Evolutionary conservation across 2,329 filamentous ascomycete genomes (phyloP).

Genomic region (Didymella glomerata): DNA sequence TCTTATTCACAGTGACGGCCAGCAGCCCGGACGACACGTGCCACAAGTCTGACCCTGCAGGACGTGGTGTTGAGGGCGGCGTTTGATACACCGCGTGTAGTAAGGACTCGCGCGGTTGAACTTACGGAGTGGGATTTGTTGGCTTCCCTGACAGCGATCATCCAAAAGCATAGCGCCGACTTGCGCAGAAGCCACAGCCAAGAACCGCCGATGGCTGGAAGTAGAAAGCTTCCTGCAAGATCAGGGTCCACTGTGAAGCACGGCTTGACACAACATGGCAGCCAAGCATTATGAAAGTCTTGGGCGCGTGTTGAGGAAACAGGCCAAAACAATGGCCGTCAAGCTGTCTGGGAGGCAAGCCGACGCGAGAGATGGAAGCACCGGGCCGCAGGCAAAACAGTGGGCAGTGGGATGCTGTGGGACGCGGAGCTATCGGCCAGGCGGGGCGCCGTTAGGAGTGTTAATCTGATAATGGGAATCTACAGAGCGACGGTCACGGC

Average conservation of each 20-base stretch:
- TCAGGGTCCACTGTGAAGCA: constrained; percentile 28
- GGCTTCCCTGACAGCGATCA: constrained; percentile 19
- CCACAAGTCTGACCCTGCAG: constrained; percentile 33
- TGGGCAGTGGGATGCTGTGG: constrained; percentile 14
- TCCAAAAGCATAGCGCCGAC: constrained; percentile 21
- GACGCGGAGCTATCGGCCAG: constrained; percentile 16
- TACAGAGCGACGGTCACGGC: constrained; percentile 2
- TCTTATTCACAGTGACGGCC: constrained; percentile 37
- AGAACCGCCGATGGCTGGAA: constrained; percentile 16
- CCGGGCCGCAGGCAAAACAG: constrained; percentile 14
- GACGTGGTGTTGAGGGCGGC: constrained; percentile 32
- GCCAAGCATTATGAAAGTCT: constrained; percentile 39
- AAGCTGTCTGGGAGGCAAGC: constrained; percentile 12
- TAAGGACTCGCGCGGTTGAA: constrained; percentile 21
- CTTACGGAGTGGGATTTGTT: constrained; percentile 29
- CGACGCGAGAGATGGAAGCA: constrained; percentile 8
- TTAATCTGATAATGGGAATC: constrained; percentile 17
- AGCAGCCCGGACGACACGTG: constrained; percentile 43
- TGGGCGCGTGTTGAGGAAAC: constrained; percentile 30
- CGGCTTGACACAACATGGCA: constrained; percentile 19
- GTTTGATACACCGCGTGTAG: constrained; percentile 27
- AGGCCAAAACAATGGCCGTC: constrained; percentile 23
- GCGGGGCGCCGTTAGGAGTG: constrained; percentile 15
- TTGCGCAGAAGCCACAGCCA: constrained; percentile 13
- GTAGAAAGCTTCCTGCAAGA: constrained; percentile 19